phyloP scores from a whole-genome alignment of 768 basidiomycete species.

The Boletales sp. region DNA sequence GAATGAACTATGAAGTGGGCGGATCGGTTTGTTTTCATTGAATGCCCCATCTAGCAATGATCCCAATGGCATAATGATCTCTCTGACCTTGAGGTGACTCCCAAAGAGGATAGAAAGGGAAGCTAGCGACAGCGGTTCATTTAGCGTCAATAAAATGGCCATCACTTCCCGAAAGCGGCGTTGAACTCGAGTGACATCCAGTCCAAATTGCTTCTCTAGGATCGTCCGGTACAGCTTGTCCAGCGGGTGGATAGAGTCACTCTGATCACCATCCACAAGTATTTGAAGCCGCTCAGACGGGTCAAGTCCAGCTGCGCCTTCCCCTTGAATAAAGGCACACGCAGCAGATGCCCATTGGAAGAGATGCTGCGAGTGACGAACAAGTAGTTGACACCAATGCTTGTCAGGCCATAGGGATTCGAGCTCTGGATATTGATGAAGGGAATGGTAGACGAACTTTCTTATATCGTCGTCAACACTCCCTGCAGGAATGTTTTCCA shows the following conservation, averaged over 20 bases:
- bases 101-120: constrained; percentile 14
- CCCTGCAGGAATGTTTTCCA: constrained; percentile 9
- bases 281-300: constrained; percentile 12
- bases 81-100: constrained; percentile 3
- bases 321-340: constrained; percentile 24
- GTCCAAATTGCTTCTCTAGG: constrained; percentile 11
- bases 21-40: constrained; percentile 18
- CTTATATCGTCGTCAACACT: constrained; percentile 16
- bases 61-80: constrained; percentile 18
- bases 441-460: constrained; percentile 15
- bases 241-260: constrained; percentile 6
- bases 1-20: constrained; percentile 34
- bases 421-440: constrained; percentile 7
- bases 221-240: constrained; percentile 21
- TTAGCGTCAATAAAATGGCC: constrained; percentile 15
- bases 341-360: constrained; percentile 34
- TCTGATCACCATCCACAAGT: constrained; percentile 5
- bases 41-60: constrained; percentile 20
- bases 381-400: constrained; percentile 20
- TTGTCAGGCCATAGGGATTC: constrained; percentile 17
- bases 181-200: not conserved
- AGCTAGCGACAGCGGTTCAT: constrained; percentile 15
- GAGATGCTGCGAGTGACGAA: constrained; percentile 25
- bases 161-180: constrained; percentile 19
- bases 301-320: constrained; percentile 11